Conservation (phyloP, 176 grass and related monocot species). For the Rhynchospora tenuis region DNA sequence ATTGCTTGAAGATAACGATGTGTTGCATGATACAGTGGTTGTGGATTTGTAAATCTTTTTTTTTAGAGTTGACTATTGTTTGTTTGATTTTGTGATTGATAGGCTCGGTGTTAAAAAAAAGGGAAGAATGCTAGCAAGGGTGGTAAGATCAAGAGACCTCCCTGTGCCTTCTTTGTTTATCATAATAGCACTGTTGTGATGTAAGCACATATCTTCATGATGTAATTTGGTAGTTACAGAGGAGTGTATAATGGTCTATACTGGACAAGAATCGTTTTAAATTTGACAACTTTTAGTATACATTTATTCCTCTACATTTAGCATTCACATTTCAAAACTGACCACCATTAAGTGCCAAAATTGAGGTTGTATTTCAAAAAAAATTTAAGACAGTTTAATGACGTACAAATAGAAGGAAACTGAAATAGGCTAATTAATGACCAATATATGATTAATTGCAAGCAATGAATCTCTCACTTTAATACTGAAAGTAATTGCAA, state of each 20-base stretch:
- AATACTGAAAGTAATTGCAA: no score
- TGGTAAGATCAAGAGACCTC: constrained; percentile 38
- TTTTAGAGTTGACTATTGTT: neutral
- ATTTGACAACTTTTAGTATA: no score
- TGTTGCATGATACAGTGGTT: neutral
- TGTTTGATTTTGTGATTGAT: neutral
- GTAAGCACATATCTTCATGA: neutral
- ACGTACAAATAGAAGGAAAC: constrained; percentile 13
- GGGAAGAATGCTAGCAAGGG: constrained; percentile 27
- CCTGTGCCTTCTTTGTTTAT: constrained; percentile 34
- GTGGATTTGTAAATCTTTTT: neutral
- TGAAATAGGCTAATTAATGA: no score
- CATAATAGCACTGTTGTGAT: constrained; percentile 6
- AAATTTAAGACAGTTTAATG: neutral
- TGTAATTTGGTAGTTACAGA: no score
- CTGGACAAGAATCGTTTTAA: constrained; percentile 22
- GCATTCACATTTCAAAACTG: no score
- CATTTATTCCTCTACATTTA: no score
- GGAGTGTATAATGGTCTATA: no score
- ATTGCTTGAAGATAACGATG: neutral
- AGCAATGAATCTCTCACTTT: no score
- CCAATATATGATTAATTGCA: no score
- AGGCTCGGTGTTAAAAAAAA: constrained; percentile 25
- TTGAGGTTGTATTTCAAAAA: no score
- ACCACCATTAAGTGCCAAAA: no score